phyloP scores from a whole-genome alignment of 345 rosid genomes.

The Camelina laxa region DNA sequence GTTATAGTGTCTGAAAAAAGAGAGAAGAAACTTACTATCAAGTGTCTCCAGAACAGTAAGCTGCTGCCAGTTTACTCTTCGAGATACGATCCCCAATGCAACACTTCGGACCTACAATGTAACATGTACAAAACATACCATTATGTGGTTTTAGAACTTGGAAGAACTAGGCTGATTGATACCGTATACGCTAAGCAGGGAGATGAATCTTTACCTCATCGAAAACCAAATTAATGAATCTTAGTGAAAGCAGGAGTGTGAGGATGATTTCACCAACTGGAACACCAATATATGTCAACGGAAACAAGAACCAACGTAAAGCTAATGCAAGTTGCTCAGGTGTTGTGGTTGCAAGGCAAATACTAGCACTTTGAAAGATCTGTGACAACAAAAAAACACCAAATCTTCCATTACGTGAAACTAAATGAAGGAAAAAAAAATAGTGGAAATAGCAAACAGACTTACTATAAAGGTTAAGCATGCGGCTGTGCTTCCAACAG shows the following conservation, averaged over 20 bases:
- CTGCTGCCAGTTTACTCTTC: conserved; percentile 87
- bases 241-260: conserved; percentile 83
- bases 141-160: neutral
- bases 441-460: conserved; percentile 21
- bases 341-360: conserved; percentile 89
- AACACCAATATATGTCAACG: conserved; percentile 70
- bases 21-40: conserved; percentile 55
- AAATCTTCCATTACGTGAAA: conserved; percentile 13
- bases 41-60: conserved; percentile 81
- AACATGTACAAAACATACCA: conserved; percentile 3
- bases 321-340: conserved; percentile 94
- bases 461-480: conserved; percentile 89
- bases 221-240: conserved; percentile 87
- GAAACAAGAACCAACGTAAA: conserved; percentile 85
- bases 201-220: conserved; percentile 68
- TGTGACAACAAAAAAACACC: conserved; percentile 40
- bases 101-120: conserved; percentile 76
- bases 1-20: neutral
- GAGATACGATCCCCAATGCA: conserved; percentile 86
- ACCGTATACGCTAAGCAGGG: neutral
- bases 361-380: conserved; percentile 93
- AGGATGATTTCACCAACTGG: conserved; percentile 90
- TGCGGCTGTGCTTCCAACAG: conserved; percentile 96
- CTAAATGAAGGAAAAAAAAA: neutral
- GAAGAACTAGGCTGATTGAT: neutral